These are phyloP conservation scores for Sphaerulina vaccinii DNA, from an alignment of 2,329 filamentous ascomycete genomes.

Conservation along the genomic window DNA sequence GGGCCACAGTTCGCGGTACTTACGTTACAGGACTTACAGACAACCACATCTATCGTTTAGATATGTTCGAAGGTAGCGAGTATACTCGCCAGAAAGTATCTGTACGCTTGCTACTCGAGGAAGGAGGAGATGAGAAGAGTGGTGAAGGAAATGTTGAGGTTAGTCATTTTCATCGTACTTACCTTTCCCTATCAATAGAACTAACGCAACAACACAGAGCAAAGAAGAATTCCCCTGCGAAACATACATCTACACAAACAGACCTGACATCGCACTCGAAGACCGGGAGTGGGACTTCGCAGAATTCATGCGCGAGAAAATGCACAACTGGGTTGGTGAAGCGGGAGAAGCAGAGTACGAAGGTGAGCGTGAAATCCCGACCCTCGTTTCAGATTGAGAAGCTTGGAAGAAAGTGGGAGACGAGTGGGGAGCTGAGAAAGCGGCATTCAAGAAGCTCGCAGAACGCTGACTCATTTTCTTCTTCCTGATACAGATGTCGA, in stretches of 20 bases:
- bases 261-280: constrained; percentile 58
- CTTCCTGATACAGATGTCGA: constrained; percentile 43
- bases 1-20: constrained; percentile 66
- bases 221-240: constrained; percentile 45
- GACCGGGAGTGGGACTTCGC: constrained; percentile 82
- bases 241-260: constrained; percentile 54
- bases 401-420: neutral
- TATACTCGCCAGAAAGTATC: constrained; percentile 59
- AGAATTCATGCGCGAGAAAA: constrained; percentile 75
- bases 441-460: neutral
- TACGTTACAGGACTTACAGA: constrained; percentile 76
- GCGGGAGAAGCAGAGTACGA: constrained; percentile 49
- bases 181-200: neutral
- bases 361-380: constrained; percentile 35
- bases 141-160: constrained; percentile 37
- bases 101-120: constrained; percentile 33
- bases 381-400: neutral
- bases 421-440: too few relatives aligned
- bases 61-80: constrained; percentile 77
- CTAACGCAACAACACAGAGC: constrained; percentile 9
- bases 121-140: neutral
- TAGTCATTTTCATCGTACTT: neutral
- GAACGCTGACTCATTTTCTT: constrained; percentile 10
- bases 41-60: constrained; percentile 71
- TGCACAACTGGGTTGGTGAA: constrained; percentile 57